A percentile compares a stretch with the other conserved stretches of the same genome.
These are phyloP conservation scores for Zygnema cylindricum DNA, from an alignment of 139 green algal species.

Conservation along the genomic window DNA sequence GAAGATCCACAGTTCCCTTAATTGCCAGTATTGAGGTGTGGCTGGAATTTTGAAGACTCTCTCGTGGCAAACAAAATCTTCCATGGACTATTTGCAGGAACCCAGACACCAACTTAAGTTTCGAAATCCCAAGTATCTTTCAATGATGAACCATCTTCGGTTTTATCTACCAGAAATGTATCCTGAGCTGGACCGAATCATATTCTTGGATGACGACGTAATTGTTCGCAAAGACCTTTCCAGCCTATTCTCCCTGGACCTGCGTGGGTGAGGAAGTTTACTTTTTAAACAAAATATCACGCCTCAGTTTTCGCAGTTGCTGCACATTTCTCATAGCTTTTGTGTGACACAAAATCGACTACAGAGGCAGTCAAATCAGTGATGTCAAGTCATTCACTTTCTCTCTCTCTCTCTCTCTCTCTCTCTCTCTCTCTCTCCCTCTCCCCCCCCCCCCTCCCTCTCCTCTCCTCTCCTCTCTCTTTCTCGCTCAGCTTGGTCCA, in stretches of 20 bases:
- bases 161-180: constrained; percentile 56
- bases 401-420: too few species aligned
- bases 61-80: background rate
- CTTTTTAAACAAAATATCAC: too few species aligned
- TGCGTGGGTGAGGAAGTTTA: constrained; percentile 24
- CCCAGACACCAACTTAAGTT: constrained; percentile 37
- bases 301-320: too few species aligned
- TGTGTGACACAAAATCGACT: too few species aligned
- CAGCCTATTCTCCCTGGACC: constrained; percentile 36
- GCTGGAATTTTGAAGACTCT: constrained; percentile 52
- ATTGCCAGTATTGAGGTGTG: too few species aligned
- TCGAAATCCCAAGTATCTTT: constrained; percentile 54
- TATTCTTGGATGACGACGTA: constrained; percentile 53
- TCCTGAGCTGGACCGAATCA: constrained; percentile 36
- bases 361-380: too few species aligned
- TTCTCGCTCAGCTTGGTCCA: background rate
- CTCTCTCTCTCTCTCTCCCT: background rate
- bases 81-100: constrained; percentile 20
- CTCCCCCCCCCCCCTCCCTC: background rate
- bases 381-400: too few species aligned
- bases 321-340: too few species aligned
- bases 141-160: constrained; percentile 47
- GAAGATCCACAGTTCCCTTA: too few species aligned
- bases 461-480: background rate
- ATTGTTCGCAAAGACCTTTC: constrained; percentile 35